These are phyloP conservation scores for Themeda triandra DNA, from an alignment of 176 grass and related monocot genomes.

Conservation along the genomic window DNA sequence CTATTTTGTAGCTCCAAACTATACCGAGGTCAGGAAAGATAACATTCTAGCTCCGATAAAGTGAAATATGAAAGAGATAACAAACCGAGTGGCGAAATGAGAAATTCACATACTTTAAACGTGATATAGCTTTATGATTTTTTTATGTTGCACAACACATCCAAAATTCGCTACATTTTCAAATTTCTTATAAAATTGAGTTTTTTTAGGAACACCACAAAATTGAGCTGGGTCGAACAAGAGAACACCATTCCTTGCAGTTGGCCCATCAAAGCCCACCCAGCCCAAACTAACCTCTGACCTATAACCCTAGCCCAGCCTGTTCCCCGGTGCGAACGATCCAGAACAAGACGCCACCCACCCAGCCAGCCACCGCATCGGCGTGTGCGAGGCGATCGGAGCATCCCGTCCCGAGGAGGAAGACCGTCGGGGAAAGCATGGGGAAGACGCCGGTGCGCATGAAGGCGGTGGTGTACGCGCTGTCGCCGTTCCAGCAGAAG, in stretches of 20 bases:
- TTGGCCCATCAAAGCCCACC: not conserved
- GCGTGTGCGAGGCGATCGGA: slow-evolving; percentile 29
- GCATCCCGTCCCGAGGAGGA: not conserved
- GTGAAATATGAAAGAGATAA: no score
- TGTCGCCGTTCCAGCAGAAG: slow-evolving; percentile 99
- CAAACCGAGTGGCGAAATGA: no score
- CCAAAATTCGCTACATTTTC: no score
- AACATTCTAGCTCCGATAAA: no score
- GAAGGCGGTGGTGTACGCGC: slow-evolving; percentile 96
- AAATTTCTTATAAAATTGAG: no score
- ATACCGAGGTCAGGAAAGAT: no score
- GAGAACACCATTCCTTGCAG: not conserved
- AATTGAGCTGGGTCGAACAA: not conserved
- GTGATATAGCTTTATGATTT: no score
- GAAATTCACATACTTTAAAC: no score
- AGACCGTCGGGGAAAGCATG: slow-evolving; percentile 36
- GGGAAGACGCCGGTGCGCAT: slow-evolving; percentile 86
- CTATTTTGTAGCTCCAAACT: no score
- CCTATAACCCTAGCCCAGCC: slow-evolving; percentile 21
- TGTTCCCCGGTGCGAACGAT: not conserved
- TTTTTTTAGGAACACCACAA: no score
- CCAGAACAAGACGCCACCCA: not conserved
- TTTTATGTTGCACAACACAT: no score
- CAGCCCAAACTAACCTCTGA: not conserved
- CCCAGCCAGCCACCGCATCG: not conserved